Evolutionary conservation across 257 asterid genomes (phyloP), one percentile per base, ranked within the genome.

Genomic region (Solanum piurae): DNA sequence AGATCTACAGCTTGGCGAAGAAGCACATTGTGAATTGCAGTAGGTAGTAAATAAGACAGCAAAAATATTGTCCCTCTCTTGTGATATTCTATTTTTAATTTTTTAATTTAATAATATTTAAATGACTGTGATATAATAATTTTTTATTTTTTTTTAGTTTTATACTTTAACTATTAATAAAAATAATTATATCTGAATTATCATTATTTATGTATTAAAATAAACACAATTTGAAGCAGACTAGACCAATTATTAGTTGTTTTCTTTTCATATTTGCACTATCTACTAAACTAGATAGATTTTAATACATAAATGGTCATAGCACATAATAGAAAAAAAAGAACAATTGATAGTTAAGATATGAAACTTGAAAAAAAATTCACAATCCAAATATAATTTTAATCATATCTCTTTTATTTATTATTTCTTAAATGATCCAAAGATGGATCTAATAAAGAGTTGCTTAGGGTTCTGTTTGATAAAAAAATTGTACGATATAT

Each of bases 391-490:
- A 2, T 12, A 6, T 64, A 25, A 3, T 11, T n/a, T 64, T n/a
- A 1, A 10, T 9, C 14, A n/a, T 64, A n/a, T 11, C 34, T 25
- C 72, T 25, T 64, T 25, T 64, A 25, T 64, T 64, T 11, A 5
- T 64, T 25, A 25, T 64, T 64, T n/a, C 3, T 64, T n/a, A 11
- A 64, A n/a, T 4, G 12, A 0, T 58, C 27, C 6, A 1, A 8
- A 9, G 27, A 3, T 4, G 27, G 12, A 58, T 21, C n/a, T 46
- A 5, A 5, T 38, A 3, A 8, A 58, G 1, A 1, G 25, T 58
- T 58, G 68, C 0, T 3, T 1, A 10, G 5, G 9, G 9, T 9
- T 21, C n/a, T 1, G 11, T 21, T 3, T 5, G 0, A 9, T 1
- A 21, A 58, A 21, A 14, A 58, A 21, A 21, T 7, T 58, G 0